Percentiles rank a stretch among this genome's conserved stretches.
phyloP scores from a whole-genome alignment of 139 green algal species.

The Astrephomene gubernaculifera region DNA sequence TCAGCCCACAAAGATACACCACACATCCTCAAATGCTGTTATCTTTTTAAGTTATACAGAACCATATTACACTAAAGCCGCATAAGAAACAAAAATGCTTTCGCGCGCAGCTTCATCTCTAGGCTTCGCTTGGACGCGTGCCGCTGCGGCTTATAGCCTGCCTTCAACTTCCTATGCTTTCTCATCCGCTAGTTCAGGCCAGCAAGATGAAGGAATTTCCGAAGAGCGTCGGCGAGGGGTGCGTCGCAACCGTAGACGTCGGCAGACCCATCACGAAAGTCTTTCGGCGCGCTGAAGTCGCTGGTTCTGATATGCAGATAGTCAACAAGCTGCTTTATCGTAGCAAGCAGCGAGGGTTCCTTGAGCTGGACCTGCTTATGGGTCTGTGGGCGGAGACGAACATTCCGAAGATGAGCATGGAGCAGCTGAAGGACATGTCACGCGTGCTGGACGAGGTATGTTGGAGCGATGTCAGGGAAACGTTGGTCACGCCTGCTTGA shows the following conservation, averaged over 20 bases:
- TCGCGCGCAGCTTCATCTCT: background rate
- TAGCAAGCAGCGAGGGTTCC: constrained; percentile 83
- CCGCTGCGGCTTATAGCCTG: background rate
- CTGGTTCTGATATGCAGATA: constrained; percentile 39
- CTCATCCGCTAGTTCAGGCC: background rate
- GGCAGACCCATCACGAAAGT: background rate
- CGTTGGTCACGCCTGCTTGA: background rate
- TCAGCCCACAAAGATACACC: too few relatives aligned
- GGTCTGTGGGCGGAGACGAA: constrained; percentile 84
- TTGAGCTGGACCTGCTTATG: constrained; percentile 89
- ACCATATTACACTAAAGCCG: too few relatives aligned
- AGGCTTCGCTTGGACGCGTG: background rate
- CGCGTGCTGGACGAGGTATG: constrained; percentile 71
- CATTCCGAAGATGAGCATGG: constrained; percentile 62
- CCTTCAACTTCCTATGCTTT: constrained; percentile 25
- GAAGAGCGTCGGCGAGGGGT: constrained; percentile 21
- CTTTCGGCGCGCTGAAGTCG: background rate
- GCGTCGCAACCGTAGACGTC: background rate
- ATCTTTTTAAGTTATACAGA: too few relatives aligned
- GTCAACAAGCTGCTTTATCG: constrained; percentile 84
- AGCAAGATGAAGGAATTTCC: background rate
- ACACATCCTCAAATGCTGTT: too few relatives aligned
- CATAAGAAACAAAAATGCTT: constrained; percentile 29
- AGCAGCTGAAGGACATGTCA: constrained; percentile 61
- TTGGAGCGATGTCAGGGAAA: background rate